Base-by-base conservation (phyloP, 1,139 yeast genomes). In the Pichia sp. region DNA sequence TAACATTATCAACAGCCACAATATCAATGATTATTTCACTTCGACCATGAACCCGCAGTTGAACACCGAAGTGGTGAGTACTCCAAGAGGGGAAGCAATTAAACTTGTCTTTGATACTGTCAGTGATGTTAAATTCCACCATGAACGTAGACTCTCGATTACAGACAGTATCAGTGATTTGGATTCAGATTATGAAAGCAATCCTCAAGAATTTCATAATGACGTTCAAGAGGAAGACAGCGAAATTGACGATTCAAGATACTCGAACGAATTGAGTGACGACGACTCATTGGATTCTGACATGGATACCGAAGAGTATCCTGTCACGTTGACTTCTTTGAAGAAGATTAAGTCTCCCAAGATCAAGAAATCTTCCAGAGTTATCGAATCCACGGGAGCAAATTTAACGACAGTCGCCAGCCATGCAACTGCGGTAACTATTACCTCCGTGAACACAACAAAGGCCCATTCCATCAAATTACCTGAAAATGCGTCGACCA, bases 31-130 rank as follows among this genome's bases (percentile, higher is more conserved):
- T 39, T 49, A 52, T 39, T 49, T 50, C 27, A 46, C 56, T 3
- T 52, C 52, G 11, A 50, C 45, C 27, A 31, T 8, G 9, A 31
- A 31, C 10, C 7, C 7, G 9, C 11, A 34, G 6, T 10, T 10
- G 23, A n/a, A 11, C 11, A 11, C 26, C 26, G 35, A 31, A n/a
- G 9, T 6, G 10, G 49, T 56, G 27, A 43, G 55, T 16, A 61
- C 66, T 4, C 66, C 66, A 26, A 53, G 66, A 41, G 66, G 62
- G 9, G 65, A 62, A 41, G 64, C 64, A 10, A 62, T 62, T 40
- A 54, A 55, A 43, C 47, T 61, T 40, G 65, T 61, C 29, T 61
- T 61, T 45, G 63, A 60, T 49, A 58, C 64, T 1, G 64, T 60
- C 27, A 56, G 53, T 29, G 56, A 50, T 36, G 43, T 45, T 8